A percentile compares a stretch with the other conserved stretches of the same genome.
Evolutionary conservation across 768 basidiomycete species (phyloP).

Genomic region (Phylloporus arenicola): DNA sequence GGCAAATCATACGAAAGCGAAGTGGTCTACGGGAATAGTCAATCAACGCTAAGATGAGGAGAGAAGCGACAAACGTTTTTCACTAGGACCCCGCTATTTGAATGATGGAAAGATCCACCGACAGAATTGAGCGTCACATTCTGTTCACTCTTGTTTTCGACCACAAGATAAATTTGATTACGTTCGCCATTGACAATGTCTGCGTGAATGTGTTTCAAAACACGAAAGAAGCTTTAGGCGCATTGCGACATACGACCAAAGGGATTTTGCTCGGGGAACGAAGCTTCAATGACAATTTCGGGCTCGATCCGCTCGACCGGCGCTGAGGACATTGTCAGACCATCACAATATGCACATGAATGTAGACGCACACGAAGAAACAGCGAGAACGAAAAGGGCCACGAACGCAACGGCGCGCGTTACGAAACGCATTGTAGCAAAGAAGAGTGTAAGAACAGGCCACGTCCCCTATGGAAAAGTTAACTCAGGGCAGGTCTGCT

Average conservation of each 20-base stretch:
- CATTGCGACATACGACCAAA: conserved; percentile 62
- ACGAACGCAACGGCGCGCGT: conserved; percentile 24
- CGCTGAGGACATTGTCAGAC: conserved; percentile 14
- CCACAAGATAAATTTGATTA: conserved; percentile 56
- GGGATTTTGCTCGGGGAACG: conserved; percentile 66
- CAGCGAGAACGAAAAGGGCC: conserved; percentile 28
- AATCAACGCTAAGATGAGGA: background rate
- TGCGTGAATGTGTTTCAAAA: conserved; percentile 26
- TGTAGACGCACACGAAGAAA: conserved; percentile 24
- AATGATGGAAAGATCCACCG: conserved; percentile 62
- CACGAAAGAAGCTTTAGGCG: background rate
- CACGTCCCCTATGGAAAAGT: conserved; percentile 25
- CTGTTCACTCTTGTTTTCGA: conserved; percentile 73
- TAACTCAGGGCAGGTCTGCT: conserved; percentile 25
- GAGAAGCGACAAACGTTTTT: conserved; percentile 57
- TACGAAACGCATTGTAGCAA: conserved; percentile 32
- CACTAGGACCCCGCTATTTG: conserved; percentile 55
- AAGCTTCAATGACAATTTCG: conserved; percentile 48
- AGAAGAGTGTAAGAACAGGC: background rate
- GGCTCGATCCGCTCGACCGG: conserved; percentile 39
- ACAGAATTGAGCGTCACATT: conserved; percentile 65
- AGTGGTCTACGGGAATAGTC: conserved; percentile 46
- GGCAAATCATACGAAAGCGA: conserved; percentile 46
- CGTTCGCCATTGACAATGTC: conserved; percentile 82
- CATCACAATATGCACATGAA: background rate